These are phyloP conservation scores for Dendrobium chrysotoxum DNA, from an alignment of 106 monocot genomes.

Conservation along the genomic window DNA sequence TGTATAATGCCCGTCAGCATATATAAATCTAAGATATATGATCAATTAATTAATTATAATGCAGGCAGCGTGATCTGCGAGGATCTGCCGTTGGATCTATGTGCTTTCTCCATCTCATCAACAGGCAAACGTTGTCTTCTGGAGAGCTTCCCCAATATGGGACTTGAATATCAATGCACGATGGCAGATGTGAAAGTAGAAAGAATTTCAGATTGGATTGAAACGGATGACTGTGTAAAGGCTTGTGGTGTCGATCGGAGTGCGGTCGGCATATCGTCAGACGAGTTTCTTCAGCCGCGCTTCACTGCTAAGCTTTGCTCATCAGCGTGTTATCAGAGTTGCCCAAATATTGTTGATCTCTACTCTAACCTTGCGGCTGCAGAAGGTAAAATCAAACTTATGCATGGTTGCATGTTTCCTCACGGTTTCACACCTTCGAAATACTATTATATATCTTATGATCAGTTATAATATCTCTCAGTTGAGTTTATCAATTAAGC, in stretches of 20 bases:
- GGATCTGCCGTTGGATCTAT: conserved; percentile 52
- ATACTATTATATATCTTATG: too few relatives aligned
- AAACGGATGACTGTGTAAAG: conserved; percentile 56
- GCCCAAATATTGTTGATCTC: conserved; percentile 76
- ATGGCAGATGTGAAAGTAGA: conserved; percentile 54
- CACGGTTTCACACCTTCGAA: too few relatives aligned
- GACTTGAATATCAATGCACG: conserved; percentile 34
- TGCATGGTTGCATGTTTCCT: too few relatives aligned
- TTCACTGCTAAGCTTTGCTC: conserved; percentile 60
- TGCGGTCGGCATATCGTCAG: conserved; percentile 62
- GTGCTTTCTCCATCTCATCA: conserved; percentile 67
- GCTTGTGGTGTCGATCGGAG: conserved; percentile 51
- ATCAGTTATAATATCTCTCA: too few relatives aligned
- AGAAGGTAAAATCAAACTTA: conserved; percentile 35
- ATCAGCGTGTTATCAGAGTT: conserved; percentile 34
- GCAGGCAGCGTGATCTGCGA: conserved; percentile 46
- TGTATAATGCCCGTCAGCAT: too few relatives aligned
- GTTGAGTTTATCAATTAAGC: too few relatives aligned
- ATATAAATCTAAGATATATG: too few relatives aligned
- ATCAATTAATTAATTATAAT: too few relatives aligned
- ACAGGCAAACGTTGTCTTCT: conserved; percentile 57
- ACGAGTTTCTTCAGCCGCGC: conserved; percentile 31
- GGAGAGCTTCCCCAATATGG: conserved; percentile 40
- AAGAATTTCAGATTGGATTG: conserved; percentile 45
- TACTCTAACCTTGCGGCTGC: conserved; percentile 73